These are phyloP conservation scores for Thalassia testudinum DNA, from an alignment of 116 monocot species.

Conservation along the genomic window DNA sequence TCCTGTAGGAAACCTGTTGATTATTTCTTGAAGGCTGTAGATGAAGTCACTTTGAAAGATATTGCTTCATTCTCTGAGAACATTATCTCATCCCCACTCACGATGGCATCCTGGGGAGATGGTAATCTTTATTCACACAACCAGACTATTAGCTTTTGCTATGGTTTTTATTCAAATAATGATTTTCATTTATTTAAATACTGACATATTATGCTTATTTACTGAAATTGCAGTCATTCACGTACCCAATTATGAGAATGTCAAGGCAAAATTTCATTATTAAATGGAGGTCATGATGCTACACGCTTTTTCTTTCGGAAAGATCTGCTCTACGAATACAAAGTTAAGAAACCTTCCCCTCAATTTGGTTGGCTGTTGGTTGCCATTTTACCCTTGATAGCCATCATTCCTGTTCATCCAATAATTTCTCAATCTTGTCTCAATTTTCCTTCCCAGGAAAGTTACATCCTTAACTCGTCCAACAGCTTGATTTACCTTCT, in stretches of 20 bases:
- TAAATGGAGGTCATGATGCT: too few relatives aligned
- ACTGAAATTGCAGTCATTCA: slow-evolving; percentile 39
- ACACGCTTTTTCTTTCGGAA: too few relatives aligned
- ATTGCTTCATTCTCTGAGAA: slow-evolving; percentile 51
- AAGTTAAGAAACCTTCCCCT: too few relatives aligned
- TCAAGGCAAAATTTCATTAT: slow-evolving; percentile 44
- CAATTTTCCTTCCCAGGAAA: too few relatives aligned
- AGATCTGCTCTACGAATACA: too few relatives aligned
- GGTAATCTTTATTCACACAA: slow-evolving; percentile 27
- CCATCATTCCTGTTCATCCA: too few relatives aligned
- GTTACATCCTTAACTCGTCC: too few relatives aligned
- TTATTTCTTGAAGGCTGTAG: slow-evolving; percentile 59
- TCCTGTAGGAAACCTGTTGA: slow-evolving; percentile 68
- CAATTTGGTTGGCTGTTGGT: too few relatives aligned
- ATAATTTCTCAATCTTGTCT: too few relatives aligned
- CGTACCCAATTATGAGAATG: slow-evolving; percentile 79
- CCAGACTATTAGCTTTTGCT: neutral
- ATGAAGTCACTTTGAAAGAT: slow-evolving; percentile 72
- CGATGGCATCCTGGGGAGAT: slow-evolving; percentile 96
- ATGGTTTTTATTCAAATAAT: neutral
- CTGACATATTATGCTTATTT: neutral
- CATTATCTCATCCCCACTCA: slow-evolving; percentile 73
- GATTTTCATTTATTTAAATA: neutral
- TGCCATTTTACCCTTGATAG: too few relatives aligned
- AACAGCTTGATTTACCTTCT: too few relatives aligned